Evolutionary conservation across 2,329 filamentous ascomycete genomes (phyloP), one percentile per base, ranked within the genome.

Genomic region (Fusarium subglutinans): DNA sequence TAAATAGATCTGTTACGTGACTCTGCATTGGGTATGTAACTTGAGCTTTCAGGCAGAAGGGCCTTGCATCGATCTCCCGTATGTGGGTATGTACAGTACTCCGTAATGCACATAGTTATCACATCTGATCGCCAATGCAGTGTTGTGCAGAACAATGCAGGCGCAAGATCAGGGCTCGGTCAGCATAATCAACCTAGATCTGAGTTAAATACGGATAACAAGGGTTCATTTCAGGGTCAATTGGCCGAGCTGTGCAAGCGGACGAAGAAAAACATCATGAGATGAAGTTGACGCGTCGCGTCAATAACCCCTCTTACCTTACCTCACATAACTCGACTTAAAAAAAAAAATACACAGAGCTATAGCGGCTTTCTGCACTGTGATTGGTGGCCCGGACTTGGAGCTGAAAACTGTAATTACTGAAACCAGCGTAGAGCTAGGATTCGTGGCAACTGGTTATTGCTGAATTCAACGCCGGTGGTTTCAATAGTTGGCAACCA

Each of bases 111-210:
- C 61, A 72, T 54, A 55, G 51, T 56, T 67, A 64, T 54, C 63
- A 60, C 55, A 63, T 70, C 69, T 70, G 76, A 78, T 78, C 76
- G 63, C 51, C 61, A 71, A 75, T 77, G 76, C 76, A 77, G 61
- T 76, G 73, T 73, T 78, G 71, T 78, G 76, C 76, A 77, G 69
- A 71, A 53, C 61, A 72, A 56, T 74, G 73, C 69, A 66, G 69
- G 30, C 51, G 65, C 59, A 57, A 65, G 59, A 72, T 71, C 63
- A 62, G 45, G 24, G 53, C 57, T 66, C 38, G 30, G 43, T 63
- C 45, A 58, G 67, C 65, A 70, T 61, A 68, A 66, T 37, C 47
- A 40, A 48, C 45, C 67, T 64, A 50, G 57, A 70, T 70, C 47
- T 55, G 24, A 26, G 35, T 54, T 18, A 22, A 40, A 69, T 22